phyloP scores from a whole-genome alignment of 2,329 filamentous ascomycete genomes.

The Nemania sp. region DNA sequence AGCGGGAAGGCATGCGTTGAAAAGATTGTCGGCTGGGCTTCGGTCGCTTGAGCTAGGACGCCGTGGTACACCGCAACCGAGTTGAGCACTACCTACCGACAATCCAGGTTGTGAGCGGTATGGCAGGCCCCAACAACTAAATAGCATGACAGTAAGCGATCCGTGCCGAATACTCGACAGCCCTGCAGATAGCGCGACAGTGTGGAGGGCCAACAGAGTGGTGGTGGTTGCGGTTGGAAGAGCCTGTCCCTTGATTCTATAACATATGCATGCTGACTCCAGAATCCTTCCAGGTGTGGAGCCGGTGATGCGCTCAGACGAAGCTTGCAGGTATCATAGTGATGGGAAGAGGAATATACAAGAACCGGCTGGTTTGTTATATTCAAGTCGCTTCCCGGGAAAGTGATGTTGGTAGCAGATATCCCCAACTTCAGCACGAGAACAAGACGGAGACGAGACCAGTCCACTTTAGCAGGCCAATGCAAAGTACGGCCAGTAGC shows the following conservation, averaged over 20 bases:
- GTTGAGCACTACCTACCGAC: not conserved
- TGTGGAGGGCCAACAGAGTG: not conserved
- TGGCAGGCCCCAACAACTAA: not conserved
- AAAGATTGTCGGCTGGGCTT: not conserved
- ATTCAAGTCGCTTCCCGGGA: not conserved
- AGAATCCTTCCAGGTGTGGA: constrained; percentile 17
- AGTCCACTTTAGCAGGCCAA: too few species aligned
- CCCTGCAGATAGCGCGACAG: not conserved
- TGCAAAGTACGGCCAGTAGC: not conserved
- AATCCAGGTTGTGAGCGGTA: not conserved
- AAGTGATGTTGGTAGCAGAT: not conserved
- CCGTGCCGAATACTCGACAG: not conserved
- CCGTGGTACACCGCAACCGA: not conserved
- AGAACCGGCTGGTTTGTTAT: not conserved
- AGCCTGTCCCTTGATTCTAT: not conserved
- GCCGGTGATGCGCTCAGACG: constrained; percentile 1
- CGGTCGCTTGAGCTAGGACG: not conserved
- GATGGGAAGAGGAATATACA: not conserved
- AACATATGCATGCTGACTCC: constrained; percentile 15
- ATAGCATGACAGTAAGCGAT: not conserved
- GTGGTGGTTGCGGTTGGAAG: not conserved
- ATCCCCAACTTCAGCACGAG: not conserved
- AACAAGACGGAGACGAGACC: too few species aligned
- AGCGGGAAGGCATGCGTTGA: not conserved
- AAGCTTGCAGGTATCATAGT: constrained; percentile 3